phyloP scores from a whole-genome alignment of 2,329 filamentous ascomycete species.

The Aspergillus hortae region DNA sequence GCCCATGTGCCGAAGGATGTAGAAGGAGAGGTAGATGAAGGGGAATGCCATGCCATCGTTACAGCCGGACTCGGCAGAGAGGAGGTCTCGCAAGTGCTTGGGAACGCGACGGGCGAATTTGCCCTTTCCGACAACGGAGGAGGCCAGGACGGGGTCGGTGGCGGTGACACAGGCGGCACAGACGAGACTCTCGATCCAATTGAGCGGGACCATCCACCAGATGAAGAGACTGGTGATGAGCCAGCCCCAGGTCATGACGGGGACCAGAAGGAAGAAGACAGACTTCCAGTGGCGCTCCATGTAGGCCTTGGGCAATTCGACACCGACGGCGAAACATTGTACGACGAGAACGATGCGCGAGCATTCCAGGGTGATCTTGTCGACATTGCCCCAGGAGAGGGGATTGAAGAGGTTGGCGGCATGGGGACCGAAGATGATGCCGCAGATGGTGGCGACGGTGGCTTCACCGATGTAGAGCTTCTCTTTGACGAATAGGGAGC shows the following conservation, averaged over 20 bases:
- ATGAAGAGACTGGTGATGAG: constrained; percentile 83
- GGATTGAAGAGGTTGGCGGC: constrained; percentile 63
- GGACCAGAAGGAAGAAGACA: constrained; percentile 79
- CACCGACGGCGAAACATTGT: constrained; percentile 70
- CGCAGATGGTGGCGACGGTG: constrained; percentile 74
- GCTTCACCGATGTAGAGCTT: constrained; percentile 98
- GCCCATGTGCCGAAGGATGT: constrained; percentile 78
- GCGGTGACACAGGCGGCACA: constrained; percentile 93
- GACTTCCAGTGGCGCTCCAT: constrained; percentile 99
- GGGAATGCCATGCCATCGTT: constrained; percentile 99
- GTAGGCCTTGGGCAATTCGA: constrained; percentile 69
- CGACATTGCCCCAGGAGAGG: constrained; percentile 60
- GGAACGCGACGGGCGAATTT: constrained; percentile 98
- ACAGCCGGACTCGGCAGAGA: constrained; percentile 95
- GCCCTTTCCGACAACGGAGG: constrained; percentile 96
- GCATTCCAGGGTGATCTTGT: constrained; percentile 66
- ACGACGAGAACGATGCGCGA: constrained; percentile 69
- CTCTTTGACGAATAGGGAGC: constrained; percentile 97
- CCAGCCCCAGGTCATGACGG: constrained; percentile 95
- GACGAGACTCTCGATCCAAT: constrained; percentile 85
- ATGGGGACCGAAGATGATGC: constrained; percentile 68
- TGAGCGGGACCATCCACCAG: constrained; percentile 82
- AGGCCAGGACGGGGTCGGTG: constrained; percentile 93
- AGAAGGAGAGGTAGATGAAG: constrained; percentile 89
- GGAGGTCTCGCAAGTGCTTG: constrained; percentile 90